Evolutionary conservation across 1,284 basidiomycete species (phyloP), one percentile per base, ranked within the genome.

Genomic region (Anthracocystis walkeri): DNA sequence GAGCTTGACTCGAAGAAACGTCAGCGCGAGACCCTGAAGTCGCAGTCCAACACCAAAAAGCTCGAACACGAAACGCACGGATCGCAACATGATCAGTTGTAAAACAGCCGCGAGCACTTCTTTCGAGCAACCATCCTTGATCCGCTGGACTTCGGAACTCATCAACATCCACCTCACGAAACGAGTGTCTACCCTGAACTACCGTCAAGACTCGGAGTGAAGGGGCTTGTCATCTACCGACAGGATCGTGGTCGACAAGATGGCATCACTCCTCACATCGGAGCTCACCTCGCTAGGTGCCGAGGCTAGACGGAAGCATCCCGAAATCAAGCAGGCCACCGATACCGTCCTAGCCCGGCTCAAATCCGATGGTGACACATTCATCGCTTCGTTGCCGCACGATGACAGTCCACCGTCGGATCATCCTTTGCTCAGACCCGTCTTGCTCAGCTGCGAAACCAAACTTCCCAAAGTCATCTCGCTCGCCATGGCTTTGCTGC

Each of bases 391-490:
- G 11, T 63, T 50, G 11, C 61, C 53, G 25, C 6, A 46, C 23
- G 60, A 67, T 60, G 42, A 52, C 40, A 44, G 53, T 58, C 55
- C 65, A 51, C 38, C 68, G 4, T 54, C 49, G 25, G 75, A 79
- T 27, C 92, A 93, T 88, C 89, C 90, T 27, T 88, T 98, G 25
- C 89, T 98, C 31, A 89, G 90, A 53, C 95, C 97, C 0, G 91
- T 99, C 3, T 93, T 95, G 81, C 93, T 97, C 89, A 95, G 94
- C 54, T 96, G 95, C 84, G 91, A 92, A 49, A 97, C 94, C 11
- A 94, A 92, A 87, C 93, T 95, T 75, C 90, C 93, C 3, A 98
- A 98, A 88, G 92, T 97, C 52, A 92, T 97, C 55, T 92, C 92
- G 1, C 93, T 98, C 75, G 93, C 93, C 11, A 89, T 98, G 4